Evolutionary conservation across 75 land plant species (phyloP).

Genomic region (Gnetum montanum): DNA sequence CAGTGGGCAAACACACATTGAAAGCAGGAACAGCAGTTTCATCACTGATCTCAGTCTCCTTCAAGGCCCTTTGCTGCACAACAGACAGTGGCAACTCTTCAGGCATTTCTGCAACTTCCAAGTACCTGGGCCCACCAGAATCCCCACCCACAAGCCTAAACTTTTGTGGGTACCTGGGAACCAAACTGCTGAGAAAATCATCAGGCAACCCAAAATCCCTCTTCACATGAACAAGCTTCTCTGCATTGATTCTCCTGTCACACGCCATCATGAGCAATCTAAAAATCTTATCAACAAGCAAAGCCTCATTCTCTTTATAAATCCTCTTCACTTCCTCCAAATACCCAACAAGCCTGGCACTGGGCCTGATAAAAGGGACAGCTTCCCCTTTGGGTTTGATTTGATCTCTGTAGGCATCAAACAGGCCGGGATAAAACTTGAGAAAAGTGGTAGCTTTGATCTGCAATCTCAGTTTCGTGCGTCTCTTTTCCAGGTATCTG

Average conservation of each 20-base stretch:
- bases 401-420: constrained; percentile 30
- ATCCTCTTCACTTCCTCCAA: constrained; percentile 26
- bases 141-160: constrained; percentile 27
- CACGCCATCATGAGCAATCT: constrained; percentile 66
- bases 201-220: constrained; percentile 68
- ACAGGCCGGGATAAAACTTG: constrained; percentile 32
- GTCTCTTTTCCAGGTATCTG: constrained; percentile 50
- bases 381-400: constrained; percentile 32
- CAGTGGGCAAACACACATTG: constrained; percentile 24
- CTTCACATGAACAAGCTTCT: constrained; percentile 44
- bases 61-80: constrained; percentile 33
- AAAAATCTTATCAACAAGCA: constrained; percentile 31
- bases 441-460: constrained; percentile 26
- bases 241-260: constrained; percentile 27
- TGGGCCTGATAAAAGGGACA: constrained; percentile 29
- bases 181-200: constrained; percentile 36
- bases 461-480: constrained; percentile 31
- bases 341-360: constrained; percentile 12
- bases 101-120: constrained; percentile 57
- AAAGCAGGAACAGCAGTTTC: constrained; percentile 40
- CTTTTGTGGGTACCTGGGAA: constrained; percentile 31
- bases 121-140: constrained; percentile 16
- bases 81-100: constrained; percentile 48
- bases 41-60: constrained; percentile 29
- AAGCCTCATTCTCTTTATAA: constrained; percentile 21